These are phyloP conservation scores for Phytophthora europaea DNA, from an alignment of 352 stramenopile genomes.

Conservation along the genomic window DNA sequence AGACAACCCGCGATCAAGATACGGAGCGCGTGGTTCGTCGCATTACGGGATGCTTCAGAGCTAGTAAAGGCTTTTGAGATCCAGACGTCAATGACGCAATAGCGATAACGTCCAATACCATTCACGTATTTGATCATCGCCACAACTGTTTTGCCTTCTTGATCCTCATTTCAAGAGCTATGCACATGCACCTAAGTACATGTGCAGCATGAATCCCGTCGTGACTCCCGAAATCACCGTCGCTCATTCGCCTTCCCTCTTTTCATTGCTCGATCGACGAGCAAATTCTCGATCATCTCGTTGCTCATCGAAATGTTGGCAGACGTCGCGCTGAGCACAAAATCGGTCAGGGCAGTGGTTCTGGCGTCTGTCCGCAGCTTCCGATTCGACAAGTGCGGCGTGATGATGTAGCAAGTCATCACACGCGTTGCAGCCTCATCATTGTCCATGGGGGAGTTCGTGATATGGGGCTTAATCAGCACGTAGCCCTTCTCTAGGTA, in stretches of 20 bases:
- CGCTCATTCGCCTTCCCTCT: not conserved
- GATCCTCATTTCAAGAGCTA: not conserved
- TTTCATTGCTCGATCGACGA: slow-evolving; percentile 14
- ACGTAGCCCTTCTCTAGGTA: slow-evolving; percentile 73
- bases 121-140: not conserved
- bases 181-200: not conserved
- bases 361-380: slow-evolving; percentile 38
- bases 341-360: slow-evolving; percentile 49
- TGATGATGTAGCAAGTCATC: slow-evolving; percentile 60
- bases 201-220: too few species aligned
- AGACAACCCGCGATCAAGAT: not conserved
- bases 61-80: not conserved
- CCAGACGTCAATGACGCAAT: not conserved
- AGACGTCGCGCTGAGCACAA: slow-evolving; percentile 45
- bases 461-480: slow-evolving; percentile 50
- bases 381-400: slow-evolving; percentile 45
- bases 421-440: slow-evolving; percentile 46
- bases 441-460: slow-evolving; percentile 9
- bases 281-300: slow-evolving; percentile 63
- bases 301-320: slow-evolving; percentile 50
- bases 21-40: not conserved
- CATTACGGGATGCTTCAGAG: not conserved
- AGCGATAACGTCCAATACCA: not conserved
- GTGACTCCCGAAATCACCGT: not conserved
- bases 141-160: not conserved